Evolutionary conservation across 805 yeast species (phyloP).

Genomic region (Kurtzmaniella cleridarum): DNA sequence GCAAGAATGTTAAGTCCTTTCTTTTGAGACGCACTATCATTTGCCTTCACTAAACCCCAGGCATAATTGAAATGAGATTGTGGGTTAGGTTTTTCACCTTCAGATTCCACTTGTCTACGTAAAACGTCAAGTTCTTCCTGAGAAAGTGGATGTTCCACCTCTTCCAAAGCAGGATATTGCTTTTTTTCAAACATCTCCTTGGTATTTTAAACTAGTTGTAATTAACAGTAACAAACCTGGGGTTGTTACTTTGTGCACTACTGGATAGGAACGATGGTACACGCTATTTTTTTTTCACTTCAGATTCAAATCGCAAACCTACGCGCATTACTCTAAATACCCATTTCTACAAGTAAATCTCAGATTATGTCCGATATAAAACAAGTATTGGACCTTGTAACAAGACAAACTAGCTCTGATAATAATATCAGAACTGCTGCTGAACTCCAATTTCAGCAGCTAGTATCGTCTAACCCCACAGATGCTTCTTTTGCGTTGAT

Average conservation of each 20-base stretch:
- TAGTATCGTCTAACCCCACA: constrained; percentile 47
- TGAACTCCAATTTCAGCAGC: constrained; percentile 42
- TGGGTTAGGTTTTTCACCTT: constrained; percentile 71
- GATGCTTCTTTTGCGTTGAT: constrained; percentile 38
- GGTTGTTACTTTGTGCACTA: not conserved
- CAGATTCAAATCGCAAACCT: not conserved
- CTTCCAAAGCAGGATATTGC: constrained; percentile 36
- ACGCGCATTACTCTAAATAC: not conserved
- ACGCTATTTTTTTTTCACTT: not conserved
- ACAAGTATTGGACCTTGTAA: constrained; percentile 9
- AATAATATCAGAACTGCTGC: constrained; percentile 48
- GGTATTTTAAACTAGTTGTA: too few relatives aligned
- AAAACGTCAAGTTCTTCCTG: constrained; percentile 72
- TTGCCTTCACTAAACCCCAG: constrained; percentile 88
- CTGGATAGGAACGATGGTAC: not conserved
- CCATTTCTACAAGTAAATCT: not conserved
- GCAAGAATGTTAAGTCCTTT: constrained; percentile 75
- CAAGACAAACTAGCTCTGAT: constrained; percentile 38
- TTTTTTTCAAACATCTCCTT: constrained; percentile 8
- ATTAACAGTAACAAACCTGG: not conserved
- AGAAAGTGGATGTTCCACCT: constrained; percentile 50
- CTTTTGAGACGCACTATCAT: constrained; percentile 56
- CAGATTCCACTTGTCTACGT: constrained; percentile 70
- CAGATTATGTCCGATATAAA: not conserved
- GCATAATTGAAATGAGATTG: constrained; percentile 92